These are phyloP conservation scores for Primulina eburnea DNA, from an alignment of 257 asterid species.

Conservation along the genomic window DNA sequence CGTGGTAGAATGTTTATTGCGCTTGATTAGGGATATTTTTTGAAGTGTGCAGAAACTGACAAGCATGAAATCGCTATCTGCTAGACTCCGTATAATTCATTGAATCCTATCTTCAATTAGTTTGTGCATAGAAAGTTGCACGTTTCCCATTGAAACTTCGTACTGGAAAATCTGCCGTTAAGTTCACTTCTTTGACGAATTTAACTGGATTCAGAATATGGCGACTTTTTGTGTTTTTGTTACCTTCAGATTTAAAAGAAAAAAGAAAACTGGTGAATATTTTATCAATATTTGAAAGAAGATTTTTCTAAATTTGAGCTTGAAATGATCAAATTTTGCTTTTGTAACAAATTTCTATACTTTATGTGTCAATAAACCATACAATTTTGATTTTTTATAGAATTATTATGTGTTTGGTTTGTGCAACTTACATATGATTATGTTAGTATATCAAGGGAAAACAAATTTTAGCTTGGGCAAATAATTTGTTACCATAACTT, in stretches of 20 bases:
- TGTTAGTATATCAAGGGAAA: not conserved
- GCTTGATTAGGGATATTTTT: slow-evolving; percentile 1
- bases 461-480: slow-evolving; percentile 2
- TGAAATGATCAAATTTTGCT: not conserved
- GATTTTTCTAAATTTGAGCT: not conserved
- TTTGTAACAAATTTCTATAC: slow-evolving; percentile 3
- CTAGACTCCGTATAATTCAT: not conserved
- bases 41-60: not conserved
- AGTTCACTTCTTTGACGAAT: not conserved
- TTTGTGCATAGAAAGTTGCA: slow-evolving; percentile 5
- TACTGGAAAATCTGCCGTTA: not conserved
- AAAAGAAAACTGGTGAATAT: not conserved
- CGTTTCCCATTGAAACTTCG: not conserved
- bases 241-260: not conserved
- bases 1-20: slow-evolving; percentile 6
- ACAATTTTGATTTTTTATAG: not conserved
- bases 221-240: not conserved
- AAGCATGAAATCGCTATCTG: not conserved
- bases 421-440: slow-evolving; percentile 4
- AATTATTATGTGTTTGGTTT: not conserved
- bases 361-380: no score
- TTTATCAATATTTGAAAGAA: not conserved
- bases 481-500: not conserved
- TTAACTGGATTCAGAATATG: not conserved
- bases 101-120: slow-evolving; percentile 2